These are phyloP conservation scores for Eimeria acervulina DNA, from an alignment of 169 alveolate genomes.

Conservation along the genomic window DNA sequence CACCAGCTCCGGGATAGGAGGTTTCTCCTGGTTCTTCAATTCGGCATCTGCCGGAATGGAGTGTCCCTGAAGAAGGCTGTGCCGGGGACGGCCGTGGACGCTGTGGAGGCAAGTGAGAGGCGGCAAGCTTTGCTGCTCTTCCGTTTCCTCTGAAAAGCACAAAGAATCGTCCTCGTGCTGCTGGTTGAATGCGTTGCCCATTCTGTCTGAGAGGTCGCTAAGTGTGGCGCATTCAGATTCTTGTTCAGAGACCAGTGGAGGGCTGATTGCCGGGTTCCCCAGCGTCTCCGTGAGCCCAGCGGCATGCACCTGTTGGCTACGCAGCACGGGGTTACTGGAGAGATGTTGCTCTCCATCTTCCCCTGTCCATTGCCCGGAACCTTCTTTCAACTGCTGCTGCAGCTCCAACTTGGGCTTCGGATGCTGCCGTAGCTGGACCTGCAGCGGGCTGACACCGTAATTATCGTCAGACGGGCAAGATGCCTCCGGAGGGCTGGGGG, in stretches of 20 bases:
- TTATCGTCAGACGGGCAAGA: background rate
- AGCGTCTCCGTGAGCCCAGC: background rate
- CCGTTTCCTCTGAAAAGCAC: background rate
- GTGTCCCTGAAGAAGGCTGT: conserved; percentile 5
- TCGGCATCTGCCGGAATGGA: background rate
- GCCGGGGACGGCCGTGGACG: conserved; percentile 54
- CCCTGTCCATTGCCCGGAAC: background rate
- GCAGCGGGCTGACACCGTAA: background rate
- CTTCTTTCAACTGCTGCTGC: background rate
- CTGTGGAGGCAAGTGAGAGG: background rate
- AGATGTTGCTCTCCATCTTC: background rate
- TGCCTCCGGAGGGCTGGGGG: conserved; percentile 8
- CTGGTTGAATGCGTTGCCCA: background rate
- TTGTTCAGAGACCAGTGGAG: background rate
- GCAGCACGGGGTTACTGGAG: background rate
- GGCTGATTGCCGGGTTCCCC: background rate
- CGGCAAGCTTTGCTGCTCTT: background rate
- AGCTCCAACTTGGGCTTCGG: background rate
- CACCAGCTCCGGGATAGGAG: background rate
- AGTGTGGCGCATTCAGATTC: background rate
- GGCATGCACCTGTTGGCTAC: conserved; percentile 7
- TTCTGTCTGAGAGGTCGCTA: background rate
- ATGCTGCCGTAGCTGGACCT: background rate
- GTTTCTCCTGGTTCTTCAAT: conserved; percentile 41
- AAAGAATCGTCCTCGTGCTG: background rate